Evolutionary conservation across 345 rosid genomes (phyloP), one percentile per base, ranked within the genome.

Genomic region (Eutrema yunnanense): DNA sequence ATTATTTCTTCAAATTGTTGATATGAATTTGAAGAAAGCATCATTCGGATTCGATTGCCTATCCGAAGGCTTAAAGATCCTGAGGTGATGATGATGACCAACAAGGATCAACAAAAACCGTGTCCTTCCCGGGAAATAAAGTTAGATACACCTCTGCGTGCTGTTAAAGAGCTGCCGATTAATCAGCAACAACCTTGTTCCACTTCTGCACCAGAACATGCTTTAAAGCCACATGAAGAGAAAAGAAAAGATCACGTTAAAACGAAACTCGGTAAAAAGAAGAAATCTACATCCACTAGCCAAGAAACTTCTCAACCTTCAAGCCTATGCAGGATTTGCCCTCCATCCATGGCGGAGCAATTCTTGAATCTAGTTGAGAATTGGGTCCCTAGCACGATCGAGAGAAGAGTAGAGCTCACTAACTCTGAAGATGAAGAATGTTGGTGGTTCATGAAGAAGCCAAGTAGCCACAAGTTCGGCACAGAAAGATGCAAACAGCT

Each of bases 31-130:
- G 81, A 89, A 89, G 96, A 84, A 80, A 83, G 86, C 88, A 82
- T 76, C 75, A 67, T 89, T 58, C 85, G 90, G 90, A 87, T 89
- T 73, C 80, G 84, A 34, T 83, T 89, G 86, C 88, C 92, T 78
- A 34, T 71, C 36, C 84, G 83, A 84, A 87, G 90, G 88, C 80
- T 19, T 6, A 54, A 52, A 9, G 82, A 64, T 69, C 43, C 74
- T 3, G 74, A 73, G 46, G 72, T 77, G 79, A 34, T 32, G 69
- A 32, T 51, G 69, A 61, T 76, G 30, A 80, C 83, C 79, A 76
- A 57, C 68, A 75, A 79, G 76, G 86, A 79, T 65, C 67, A 71
- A 59, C 77, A 72, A 56, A 77, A 62, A 75, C 85, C 82, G 36
- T 77, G 50, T 78, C 37, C 82, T 79, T 57, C 85, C 75, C 59